Conservation (phyloP, 1,284 basidiomycete genomes). For the Moniliella sp. region DNA sequence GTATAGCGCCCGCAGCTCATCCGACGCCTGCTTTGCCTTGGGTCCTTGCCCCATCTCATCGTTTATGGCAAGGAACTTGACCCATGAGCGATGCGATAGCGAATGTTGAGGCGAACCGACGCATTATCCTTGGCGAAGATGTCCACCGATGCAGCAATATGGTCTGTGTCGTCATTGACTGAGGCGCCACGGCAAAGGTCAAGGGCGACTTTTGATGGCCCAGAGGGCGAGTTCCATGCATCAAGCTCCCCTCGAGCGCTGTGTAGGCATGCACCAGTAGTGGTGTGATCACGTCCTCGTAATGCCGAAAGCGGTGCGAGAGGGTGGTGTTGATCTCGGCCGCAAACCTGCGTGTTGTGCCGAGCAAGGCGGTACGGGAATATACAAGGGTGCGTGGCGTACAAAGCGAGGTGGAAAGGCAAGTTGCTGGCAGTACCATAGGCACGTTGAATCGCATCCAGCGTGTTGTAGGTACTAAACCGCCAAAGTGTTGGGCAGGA, state of each 20-base stretch:
- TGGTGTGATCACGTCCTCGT: slow-evolving; percentile 2
- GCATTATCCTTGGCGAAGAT: not conserved
- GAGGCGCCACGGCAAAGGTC: not conserved
- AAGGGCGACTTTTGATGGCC: too few species aligned
- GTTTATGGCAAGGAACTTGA: not conserved
- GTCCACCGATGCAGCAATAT: not conserved
- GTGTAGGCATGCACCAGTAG: slow-evolving; percentile 1
- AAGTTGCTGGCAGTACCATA: not conserved
- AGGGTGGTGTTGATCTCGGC: not conserved
- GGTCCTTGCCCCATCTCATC: not conserved
- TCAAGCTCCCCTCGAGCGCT: not conserved
- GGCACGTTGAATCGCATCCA: slow-evolving; percentile 1
- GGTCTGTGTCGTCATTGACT: not conserved
- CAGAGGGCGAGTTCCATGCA: too few species aligned
- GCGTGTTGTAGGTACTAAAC: slow-evolving; percentile 1
- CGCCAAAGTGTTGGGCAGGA: slow-evolving; percentile 1
- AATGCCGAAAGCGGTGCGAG: slow-evolving; percentile 1
- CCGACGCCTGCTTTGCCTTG: not conserved
- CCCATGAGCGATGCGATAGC: not conserved
- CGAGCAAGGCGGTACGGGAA: not conserved
- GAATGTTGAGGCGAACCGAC: not conserved
- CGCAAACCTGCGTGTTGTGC: slow-evolving; percentile 1
- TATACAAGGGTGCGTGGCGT: slow-evolving; percentile 3
- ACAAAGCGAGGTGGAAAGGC: slow-evolving; percentile 1
- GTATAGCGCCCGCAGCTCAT: not conserved